Evolutionary conservation across 2,329 filamentous ascomycete genomes (phyloP).

Genomic region (Thermomyces lanuginosus): DNA sequence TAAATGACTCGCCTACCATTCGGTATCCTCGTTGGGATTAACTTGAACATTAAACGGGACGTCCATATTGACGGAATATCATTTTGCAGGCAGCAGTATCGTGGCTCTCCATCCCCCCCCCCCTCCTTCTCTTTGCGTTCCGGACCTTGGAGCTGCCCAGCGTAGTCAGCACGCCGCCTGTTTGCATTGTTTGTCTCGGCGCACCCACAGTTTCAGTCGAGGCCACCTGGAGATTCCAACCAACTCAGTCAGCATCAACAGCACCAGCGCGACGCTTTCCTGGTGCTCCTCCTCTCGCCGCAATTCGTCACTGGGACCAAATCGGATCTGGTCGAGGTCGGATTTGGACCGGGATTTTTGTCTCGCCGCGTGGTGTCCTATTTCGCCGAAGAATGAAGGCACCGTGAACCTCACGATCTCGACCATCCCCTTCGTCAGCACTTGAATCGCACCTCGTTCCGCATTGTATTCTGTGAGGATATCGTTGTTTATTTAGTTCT

Average conservation of each 20-base stretch:
- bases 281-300: constrained; percentile 1
- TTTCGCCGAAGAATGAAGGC: constrained; percentile 16
- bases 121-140: too few species aligned
- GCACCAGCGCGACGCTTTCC: neutral
- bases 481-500: constrained; percentile 1
- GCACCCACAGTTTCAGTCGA: constrained; percentile 18
- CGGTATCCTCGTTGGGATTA: constrained; percentile 90
- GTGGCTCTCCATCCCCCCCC: too few species aligned
- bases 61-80: constrained; percentile 28
- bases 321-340: too few species aligned
- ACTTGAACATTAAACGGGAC: constrained; percentile 63
- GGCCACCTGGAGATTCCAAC: constrained; percentile 23
- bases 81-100: too few species aligned
- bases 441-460: constrained; percentile 4
- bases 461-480: too few species aligned
- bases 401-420: constrained; percentile 11
- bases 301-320: too few species aligned
- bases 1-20: constrained; percentile 52
- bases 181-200: constrained; percentile 23
- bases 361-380: neutral
- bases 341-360: neutral
- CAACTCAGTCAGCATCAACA: constrained; percentile 3
- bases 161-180: constrained; percentile 21
- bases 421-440: constrained; percentile 11
- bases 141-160: too few species aligned